Evolutionary conservation across 345 rosid genomes (phyloP).

Genomic region (Acer campestre): DNA sequence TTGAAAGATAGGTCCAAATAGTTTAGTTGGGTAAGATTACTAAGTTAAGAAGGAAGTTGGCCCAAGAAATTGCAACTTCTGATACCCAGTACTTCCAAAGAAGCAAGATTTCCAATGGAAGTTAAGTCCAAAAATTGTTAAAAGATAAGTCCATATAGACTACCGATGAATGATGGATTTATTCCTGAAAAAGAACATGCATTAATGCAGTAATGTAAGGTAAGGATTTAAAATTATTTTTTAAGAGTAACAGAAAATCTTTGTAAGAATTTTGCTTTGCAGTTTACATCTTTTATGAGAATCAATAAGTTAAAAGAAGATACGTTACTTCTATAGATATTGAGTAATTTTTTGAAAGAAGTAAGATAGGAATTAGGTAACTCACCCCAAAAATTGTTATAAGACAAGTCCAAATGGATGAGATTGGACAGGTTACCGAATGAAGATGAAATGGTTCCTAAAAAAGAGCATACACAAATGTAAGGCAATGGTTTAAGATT

Average conservation of each 20-base stretch:
- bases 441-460: background rate
- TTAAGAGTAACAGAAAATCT: no score
- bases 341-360: background rate
- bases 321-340: background rate
- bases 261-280: no score
- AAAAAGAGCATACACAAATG: background rate
- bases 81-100: background rate
- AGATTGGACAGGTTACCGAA: background rate
- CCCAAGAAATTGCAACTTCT: background rate
- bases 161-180: background rate
- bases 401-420: background rate
- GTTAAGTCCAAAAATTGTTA: background rate
- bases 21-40: constrained; percentile 6
- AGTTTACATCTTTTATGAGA: no score
- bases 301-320: no score
- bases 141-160: no score
- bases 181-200: background rate
- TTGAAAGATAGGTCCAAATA: background rate
- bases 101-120: background rate
- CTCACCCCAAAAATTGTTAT: background rate
- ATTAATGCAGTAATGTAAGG: background rate
- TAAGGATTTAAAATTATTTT: no score
- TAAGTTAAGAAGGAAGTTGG: background rate
- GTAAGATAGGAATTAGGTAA: background rate
- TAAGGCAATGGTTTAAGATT: no score